Base-by-base conservation (phyloP, 441 rosid genomes). In the Populus hybrid region DNA sequence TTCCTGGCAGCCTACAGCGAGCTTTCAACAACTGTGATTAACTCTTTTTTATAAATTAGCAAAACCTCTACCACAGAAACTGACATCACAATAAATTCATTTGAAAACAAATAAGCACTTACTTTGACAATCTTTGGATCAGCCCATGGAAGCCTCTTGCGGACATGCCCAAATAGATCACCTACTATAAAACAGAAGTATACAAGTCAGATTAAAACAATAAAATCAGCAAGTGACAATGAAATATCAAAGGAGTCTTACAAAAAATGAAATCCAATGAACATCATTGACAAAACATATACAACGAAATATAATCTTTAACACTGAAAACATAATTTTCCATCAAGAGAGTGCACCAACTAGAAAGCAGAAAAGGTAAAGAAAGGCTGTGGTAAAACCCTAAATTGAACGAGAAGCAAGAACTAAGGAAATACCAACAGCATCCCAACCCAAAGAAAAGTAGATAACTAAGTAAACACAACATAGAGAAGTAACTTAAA, bases 121-220 rank as follows among this genome's bases (percentile, higher is more conserved):
- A 91, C 97, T 94, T 90, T 96, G 42, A 92, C 94, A 84, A 87
- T 86, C 84, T 89, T 96, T 71, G 95, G 90, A 81, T 94, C 98
- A 75, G 96, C 98, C 99, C 98, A 96, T 32, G 97, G 99, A 75
- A 88, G 89, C 77, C 74, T 86, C 87, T 89, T 93, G 75, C 96
- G 91, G 26, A 96, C 90, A 80, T 86, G 87, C 38, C 88, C 96
- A 73, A 90, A 83, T 69, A 96, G 85, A 78, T 89, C 91, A 68
- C 97, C 97, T 82, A 82, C 98, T 96, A 66, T 16, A 28, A 78
- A 67, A 82, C 35, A 73, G 67, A 78, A 28, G 30, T 28, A 28
- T 42, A 70, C 46, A 85, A 75, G 70, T 28, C 38, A 74, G 70
- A 73, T 61, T 75, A 68, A 74, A 78, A 11, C 6, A 79, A 30